These are phyloP conservation scores for Glaciozyma antarctica DNA, from an alignment of 768 basidiomycete species.

Conservation along the genomic window DNA sequence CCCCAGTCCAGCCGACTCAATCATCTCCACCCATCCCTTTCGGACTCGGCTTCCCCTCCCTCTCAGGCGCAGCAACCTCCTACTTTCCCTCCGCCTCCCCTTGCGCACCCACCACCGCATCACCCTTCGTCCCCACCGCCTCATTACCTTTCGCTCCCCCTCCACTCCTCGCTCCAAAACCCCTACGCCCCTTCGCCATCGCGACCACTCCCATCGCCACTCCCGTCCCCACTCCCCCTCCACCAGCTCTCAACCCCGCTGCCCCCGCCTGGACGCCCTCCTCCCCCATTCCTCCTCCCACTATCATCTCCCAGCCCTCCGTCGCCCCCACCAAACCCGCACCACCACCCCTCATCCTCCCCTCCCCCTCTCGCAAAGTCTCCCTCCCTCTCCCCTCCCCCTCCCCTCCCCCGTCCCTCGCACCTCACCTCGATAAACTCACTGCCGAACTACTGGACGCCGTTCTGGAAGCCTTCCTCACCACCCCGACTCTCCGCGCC, in stretches of 20 bases:
- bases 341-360: too few relatives aligned
- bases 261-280: background rate
- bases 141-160: background rate
- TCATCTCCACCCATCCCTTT: background rate
- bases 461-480: too few relatives aligned
- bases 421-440: background rate
- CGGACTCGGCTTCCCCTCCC: background rate
- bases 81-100: background rate
- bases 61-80: background rate
- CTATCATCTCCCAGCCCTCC: background rate
- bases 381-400: background rate
- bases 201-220: slow-evolving; percentile 7
- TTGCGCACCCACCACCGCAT: background rate
- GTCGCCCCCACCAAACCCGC: too few relatives aligned
- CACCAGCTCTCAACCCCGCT: background rate
- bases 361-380: background rate
- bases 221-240: background rate
- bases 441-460: background rate
- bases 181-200: slow-evolving; percentile 6
- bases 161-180: slow-evolving; percentile 10
- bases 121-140: background rate
- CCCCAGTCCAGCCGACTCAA: background rate
- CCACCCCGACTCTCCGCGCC: too few relatives aligned
- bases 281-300: background rate
- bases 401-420: too few relatives aligned